These are phyloP conservation scores for Leccinellum rugosiceps DNA, from an alignment of 768 basidiomycete genomes.

Conservation along the genomic window DNA sequence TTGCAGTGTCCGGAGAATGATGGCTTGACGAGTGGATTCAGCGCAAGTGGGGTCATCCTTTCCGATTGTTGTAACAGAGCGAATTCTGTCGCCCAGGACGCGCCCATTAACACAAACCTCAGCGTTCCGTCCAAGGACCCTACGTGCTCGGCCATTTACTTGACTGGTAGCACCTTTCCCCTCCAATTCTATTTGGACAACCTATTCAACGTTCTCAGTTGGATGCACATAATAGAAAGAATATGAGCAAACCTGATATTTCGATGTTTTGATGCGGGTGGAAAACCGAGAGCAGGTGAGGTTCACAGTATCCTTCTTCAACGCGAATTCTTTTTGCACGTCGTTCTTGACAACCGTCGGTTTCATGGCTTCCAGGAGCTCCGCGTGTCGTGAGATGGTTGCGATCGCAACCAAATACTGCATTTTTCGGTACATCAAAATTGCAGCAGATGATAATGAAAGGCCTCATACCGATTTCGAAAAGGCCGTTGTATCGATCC, in stretches of 20 bases:
- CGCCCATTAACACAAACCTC: constrained; percentile 26
- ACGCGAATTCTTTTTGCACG: constrained; percentile 28
- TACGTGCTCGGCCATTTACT: constrained; percentile 21
- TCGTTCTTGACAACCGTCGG: constrained; percentile 44
- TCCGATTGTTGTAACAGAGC: constrained; percentile 48
- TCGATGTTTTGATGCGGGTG: constrained; percentile 39
- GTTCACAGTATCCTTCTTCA: constrained; percentile 30
- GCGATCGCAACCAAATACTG: constrained; percentile 46
- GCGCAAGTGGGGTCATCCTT: constrained; percentile 55
- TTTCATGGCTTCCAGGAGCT: constrained; percentile 47
- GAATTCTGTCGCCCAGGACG: constrained; percentile 14
- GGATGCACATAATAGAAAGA: background rate
- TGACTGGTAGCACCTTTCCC: background rate
- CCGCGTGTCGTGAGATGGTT: constrained; percentile 43
- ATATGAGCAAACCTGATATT: constrained; percentile 36
- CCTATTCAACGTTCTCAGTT: constrained; percentile 6
- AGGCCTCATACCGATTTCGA: constrained; percentile 26
- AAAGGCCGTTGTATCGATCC: constrained; percentile 28
- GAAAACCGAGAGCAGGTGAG: constrained; percentile 42
- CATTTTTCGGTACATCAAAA: background rate
- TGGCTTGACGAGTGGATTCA: constrained; percentile 33
- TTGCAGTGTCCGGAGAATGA: constrained; percentile 26
- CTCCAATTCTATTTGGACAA: constrained; percentile 19
- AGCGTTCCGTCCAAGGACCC: constrained; percentile 37
- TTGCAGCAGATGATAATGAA: background rate